phyloP scores from a whole-genome alignment of 495 filamentous ascomycete genomes.

The Trichoderma virens region DNA sequence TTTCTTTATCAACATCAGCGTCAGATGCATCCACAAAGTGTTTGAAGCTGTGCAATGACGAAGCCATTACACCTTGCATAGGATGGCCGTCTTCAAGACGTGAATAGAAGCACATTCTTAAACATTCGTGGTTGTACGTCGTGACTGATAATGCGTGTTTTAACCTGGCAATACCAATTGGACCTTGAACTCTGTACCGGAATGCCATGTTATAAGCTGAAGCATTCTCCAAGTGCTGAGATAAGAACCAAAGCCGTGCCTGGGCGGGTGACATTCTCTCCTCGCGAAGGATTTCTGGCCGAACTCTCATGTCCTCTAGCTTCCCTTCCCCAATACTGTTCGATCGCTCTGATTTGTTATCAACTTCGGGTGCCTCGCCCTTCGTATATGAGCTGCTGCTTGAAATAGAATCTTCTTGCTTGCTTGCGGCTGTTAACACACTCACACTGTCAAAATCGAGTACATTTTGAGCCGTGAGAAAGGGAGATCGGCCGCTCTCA shows the following conservation, averaged over 20 bases:
- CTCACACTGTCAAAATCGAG: too few species aligned
- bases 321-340: too few species aligned
- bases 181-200: constrained; percentile 21
- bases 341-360: too few species aligned
- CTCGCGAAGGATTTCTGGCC: not conserved
- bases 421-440: too few species aligned
- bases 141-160: constrained; percentile 26
- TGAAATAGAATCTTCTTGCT: too few species aligned
- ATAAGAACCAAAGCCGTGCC: constrained; percentile 41
- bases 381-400: too few species aligned
- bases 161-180: constrained; percentile 17
- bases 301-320: too few species aligned
- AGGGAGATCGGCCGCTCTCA: not conserved
- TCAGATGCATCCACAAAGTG: not conserved
- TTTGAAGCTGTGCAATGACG: constrained; percentile 13
- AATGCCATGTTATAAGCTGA: constrained; percentile 28
- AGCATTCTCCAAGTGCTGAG: constrained; percentile 25
- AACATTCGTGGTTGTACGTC: constrained; percentile 31
- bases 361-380: too few species aligned
- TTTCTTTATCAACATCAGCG: constrained; percentile 5
- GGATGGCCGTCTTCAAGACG: not conserved
- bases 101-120: constrained; percentile 28
- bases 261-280: constrained; percentile 26
- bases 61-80: constrained; percentile 16
- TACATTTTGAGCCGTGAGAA: too few species aligned